Conservation (phyloP, 441 rosid genomes). For the Pelargonium myrrhifolium region DNA sequence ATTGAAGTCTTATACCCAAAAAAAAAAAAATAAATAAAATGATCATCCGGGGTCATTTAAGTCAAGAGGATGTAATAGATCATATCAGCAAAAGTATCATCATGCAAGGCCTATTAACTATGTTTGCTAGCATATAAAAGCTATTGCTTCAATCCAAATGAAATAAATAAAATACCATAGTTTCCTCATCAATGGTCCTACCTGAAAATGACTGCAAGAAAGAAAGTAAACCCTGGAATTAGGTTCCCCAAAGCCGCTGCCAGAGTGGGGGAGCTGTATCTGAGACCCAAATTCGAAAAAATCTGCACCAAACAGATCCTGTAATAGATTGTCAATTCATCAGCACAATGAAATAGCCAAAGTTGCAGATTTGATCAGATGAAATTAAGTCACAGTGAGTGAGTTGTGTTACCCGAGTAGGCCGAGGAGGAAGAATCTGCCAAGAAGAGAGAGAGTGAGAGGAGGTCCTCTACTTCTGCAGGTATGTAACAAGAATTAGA, state of each 20-base stretch:
- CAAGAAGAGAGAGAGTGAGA: constrained; percentile 22
- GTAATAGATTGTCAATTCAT: constrained; percentile 11
- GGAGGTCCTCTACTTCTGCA: constrained; percentile 33
- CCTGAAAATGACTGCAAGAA: constrained; percentile 45
- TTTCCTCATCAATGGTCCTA: not conserved
- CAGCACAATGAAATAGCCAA: not conserved
- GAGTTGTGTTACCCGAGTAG: constrained; percentile 27
- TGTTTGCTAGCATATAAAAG: no score
- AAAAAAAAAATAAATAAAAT: no score
- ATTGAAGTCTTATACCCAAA: no score
- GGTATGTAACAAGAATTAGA: not conserved
- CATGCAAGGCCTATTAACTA: no score
- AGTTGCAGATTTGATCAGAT: not conserved
- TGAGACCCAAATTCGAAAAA: constrained; percentile 23
- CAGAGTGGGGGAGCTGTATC: constrained; percentile 46
- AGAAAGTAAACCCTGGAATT: constrained; percentile 40
- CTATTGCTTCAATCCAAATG: no score
- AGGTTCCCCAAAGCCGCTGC: constrained; percentile 41
- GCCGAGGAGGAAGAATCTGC: constrained; percentile 36
- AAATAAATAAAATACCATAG: no score
- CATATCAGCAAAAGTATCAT: no score
- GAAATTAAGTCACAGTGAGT: not conserved
- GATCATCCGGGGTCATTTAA: no score
- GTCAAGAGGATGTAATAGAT: no score
- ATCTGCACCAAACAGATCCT: constrained; percentile 39